Percentiles rank a stretch among this genome's conserved stretches.
These are phyloP conservation scores for Pythium rhizo-oryzae DNA, from an alignment of 352 stramenopile genomes.

Conservation along the genomic window DNA sequence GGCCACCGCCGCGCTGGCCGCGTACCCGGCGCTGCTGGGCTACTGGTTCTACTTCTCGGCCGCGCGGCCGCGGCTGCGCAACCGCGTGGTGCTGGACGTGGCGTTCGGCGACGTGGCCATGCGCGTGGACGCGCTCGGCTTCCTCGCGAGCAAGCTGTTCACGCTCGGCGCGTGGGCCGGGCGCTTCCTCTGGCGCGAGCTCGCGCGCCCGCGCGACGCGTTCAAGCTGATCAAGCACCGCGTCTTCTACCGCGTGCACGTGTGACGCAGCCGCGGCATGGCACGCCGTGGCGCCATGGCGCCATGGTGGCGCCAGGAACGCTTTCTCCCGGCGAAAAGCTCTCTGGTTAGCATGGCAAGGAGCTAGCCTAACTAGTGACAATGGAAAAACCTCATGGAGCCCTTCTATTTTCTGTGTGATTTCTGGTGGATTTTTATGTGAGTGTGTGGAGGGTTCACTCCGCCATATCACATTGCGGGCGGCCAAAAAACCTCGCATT, in stretches of 20 bases:
- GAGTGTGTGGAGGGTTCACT: background rate
- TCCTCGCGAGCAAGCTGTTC: slow-evolving; percentile 12
- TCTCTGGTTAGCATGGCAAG: background rate
- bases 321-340: no score
- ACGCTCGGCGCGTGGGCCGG: slow-evolving; percentile 7
- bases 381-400: background rate
- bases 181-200: slow-evolving; percentile 20
- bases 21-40: slow-evolving; percentile 17
- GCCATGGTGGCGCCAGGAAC: no score
- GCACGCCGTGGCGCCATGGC: no score
- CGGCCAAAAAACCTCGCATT: background rate
- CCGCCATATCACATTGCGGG: background rate
- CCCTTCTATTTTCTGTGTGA: background rate
- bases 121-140: background rate
- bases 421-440: background rate
- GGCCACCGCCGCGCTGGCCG: background rate
- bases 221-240: slow-evolving; percentile 20
- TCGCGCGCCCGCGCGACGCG: background rate
- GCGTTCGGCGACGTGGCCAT: slow-evolving; percentile 1
- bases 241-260: slow-evolving; percentile 7
- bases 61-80: background rate
- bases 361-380: background rate
- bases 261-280: background rate
- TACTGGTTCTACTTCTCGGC: slow-evolving; percentile 17
- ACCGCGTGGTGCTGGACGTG: slow-evolving; percentile 13